Evolutionary conservation across 129 eudicot species (phyloP).

Genomic region (Logfia minima): DNA sequence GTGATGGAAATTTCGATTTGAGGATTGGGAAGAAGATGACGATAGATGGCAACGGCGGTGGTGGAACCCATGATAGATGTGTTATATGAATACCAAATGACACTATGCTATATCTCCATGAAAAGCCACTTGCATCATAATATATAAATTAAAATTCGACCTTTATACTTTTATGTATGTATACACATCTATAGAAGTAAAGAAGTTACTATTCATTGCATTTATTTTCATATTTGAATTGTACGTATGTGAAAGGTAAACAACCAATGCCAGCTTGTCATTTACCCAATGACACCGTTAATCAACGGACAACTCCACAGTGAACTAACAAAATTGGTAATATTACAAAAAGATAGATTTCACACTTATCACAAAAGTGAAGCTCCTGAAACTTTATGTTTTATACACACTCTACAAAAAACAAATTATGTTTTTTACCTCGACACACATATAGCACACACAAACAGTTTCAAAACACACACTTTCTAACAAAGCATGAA

Average conservation of each 20-base stretch:
- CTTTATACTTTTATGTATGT: too few species aligned
- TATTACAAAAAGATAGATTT: not conserved
- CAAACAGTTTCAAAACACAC: not conserved
- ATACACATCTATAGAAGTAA: not conserved
- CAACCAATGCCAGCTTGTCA: not conserved
- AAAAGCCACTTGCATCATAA: not conserved
- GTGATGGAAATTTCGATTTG: not conserved
- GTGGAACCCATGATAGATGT: constrained; percentile 18
- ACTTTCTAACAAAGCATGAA: not conserved
- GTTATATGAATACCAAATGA: not conserved
- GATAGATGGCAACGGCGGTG: not conserved
- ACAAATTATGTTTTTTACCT: not conserved
- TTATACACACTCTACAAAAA: constrained; percentile 21
- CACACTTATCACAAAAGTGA: constrained; percentile 8
- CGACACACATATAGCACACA: constrained; percentile 3
- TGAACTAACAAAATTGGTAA: constrained; percentile 14
- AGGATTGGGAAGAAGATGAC: not conserved
- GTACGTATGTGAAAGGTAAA: not conserved
- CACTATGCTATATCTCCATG: not conserved
- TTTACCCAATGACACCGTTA: not conserved
- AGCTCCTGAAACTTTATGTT: constrained; percentile 16
- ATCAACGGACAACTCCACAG: constrained; percentile 14
- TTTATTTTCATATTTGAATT: not conserved
- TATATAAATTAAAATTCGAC: not conserved
- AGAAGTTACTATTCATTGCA: not conserved